Percentiles rank a stretch among this genome's conserved stretches.
phyloP scores from a whole-genome alignment of 345 rosid species.

The Heritiera fomes region DNA sequence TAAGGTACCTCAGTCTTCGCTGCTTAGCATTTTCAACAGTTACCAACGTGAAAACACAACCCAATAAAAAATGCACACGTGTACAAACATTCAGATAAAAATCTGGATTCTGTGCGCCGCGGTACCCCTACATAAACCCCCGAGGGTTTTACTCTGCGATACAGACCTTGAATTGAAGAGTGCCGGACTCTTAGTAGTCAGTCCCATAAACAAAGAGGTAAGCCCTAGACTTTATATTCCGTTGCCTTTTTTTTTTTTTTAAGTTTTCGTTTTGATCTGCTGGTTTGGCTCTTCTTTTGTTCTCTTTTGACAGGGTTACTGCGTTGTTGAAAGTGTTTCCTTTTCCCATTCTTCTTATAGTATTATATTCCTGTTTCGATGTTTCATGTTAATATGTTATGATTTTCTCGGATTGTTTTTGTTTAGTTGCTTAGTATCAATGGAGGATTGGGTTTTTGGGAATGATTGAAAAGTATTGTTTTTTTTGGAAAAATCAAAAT shows the following conservation, averaged over 20 bases:
- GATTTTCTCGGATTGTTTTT: not conserved
- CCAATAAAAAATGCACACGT: not conserved
- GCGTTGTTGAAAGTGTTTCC: not conserved
- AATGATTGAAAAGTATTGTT: not conserved
- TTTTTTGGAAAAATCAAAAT: not conserved
- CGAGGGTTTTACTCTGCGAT: slow-evolving; percentile 7
- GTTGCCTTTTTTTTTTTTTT: not conserved
- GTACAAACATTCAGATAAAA: not conserved
- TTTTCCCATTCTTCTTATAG: not conserved
- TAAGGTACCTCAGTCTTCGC: no score
- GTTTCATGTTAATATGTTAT: not conserved
- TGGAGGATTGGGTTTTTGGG: not conserved
- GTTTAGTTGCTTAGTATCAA: slow-evolving; percentile 3
- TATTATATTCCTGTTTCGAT: not conserved
- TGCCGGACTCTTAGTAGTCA: no score
- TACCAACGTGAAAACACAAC: not conserved
- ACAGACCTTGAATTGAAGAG: not conserved
- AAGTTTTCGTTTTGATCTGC: not conserved
- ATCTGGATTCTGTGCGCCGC: not conserved
- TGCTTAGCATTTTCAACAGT: not conserved
- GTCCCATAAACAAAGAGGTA: not conserved
- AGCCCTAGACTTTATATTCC: not conserved
- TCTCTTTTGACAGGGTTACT: not conserved
- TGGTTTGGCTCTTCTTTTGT: not conserved
- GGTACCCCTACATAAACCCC: slow-evolving; percentile 14